Evolutionary conservation across 2,329 filamentous ascomycete species (phyloP), one percentile per base, ranked within the genome.

Genomic region (Alternaria metachromatica): DNA sequence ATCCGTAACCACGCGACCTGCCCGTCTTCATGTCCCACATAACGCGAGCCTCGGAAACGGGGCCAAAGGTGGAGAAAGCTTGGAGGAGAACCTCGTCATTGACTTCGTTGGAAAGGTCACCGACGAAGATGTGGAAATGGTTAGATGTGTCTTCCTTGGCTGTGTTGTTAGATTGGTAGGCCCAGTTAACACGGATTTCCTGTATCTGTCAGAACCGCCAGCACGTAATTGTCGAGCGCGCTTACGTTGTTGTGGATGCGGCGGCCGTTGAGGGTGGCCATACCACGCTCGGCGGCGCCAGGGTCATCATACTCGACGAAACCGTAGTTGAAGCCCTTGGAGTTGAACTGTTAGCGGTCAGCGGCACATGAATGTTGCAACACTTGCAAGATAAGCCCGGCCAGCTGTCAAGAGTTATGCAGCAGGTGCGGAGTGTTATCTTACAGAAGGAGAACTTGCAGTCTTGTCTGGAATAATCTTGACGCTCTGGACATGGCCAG

Each of bases 1-100:
- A 99, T 12, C 96, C 96, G 78, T 99, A 99, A 64, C 96, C 96
- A 79, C 96, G 92, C 71, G 96, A 98, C 68, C 96, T 91, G 71
- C 96, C 96, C 37, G 96, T 99, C 87, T 99, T 99, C 96, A 99
- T 99, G 81, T 99, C 96, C 96, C 96, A 99, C 96, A 99, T 99
- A 69, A 99, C 96, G 75, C 96, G 94, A 64, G 96, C 96, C 82
- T 99, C 96, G 3, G 96, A 99, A 53, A 99, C 94, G 12, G 90
- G 93, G 44, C 96, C 96, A 80, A 98, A 99, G 48, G 93, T 93
- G 51, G 93, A 96, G 82, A 99, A 99, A 12, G 96, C 96, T 82
- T 97, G 94, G 15, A 92, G 86, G 21, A 99, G 87, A 56, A 97
- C 89, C 77, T 99, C 96, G 74, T 99, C 96, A 75, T 99, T 99